A percentile compares a stretch with the other conserved stretches of the same genome.
phyloP scores from a whole-genome alignment of 345 rosid genomes.

The Salix brachista region DNA sequence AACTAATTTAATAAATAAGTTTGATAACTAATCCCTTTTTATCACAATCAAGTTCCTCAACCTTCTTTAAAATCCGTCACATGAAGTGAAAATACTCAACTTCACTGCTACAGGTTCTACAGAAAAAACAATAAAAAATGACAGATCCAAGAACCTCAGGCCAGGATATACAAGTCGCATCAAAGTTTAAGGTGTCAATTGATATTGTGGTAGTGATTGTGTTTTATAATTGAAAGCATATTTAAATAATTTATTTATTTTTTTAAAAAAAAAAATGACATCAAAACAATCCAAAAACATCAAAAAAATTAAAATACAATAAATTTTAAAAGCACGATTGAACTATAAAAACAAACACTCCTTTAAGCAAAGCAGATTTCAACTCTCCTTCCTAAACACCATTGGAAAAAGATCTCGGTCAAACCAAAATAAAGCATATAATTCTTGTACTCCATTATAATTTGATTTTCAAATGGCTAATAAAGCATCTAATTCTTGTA shows the following conservation, averaged over 20 bases:
- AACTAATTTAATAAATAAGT: not conserved
- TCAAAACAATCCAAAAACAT: no score
- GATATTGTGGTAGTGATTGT: no score
- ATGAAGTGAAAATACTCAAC: not conserved
- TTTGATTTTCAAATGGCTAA: no score
- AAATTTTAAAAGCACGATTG: no score
- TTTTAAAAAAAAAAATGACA: no score
- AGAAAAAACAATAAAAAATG: not conserved
- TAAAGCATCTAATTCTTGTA: no score
- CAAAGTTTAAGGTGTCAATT: not conserved
- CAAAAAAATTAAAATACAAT: no score
- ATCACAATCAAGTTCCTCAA: not conserved
- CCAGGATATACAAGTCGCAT: not conserved
- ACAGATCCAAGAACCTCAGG: not conserved
- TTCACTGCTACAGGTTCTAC: not conserved
- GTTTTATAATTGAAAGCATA: no score
- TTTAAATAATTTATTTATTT: no score
- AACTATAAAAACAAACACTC: no score
- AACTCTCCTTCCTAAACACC: not conserved
- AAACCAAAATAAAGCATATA: no score
- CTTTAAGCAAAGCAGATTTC: not conserved
- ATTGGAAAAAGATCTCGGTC: not conserved
- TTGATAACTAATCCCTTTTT: not conserved
- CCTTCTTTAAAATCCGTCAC: not conserved
- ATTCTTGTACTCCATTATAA: no score